These are phyloP conservation scores for Gastrolobium bilobum DNA, from an alignment of 306 rosid genomes.

Conservation along the genomic window DNA sequence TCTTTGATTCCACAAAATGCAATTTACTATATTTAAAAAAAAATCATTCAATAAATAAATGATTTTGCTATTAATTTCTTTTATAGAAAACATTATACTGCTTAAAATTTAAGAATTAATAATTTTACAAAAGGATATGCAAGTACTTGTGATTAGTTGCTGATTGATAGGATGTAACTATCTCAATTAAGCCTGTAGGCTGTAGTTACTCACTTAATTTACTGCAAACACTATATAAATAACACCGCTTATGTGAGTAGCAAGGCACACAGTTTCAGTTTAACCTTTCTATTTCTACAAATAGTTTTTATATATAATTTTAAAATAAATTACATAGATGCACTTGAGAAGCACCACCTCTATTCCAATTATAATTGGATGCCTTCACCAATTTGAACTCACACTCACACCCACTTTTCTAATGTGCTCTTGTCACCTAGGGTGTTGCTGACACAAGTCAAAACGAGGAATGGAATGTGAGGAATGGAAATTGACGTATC, in stretches of 20 bases:
- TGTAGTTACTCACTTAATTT: neutral
- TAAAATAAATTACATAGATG: conserved; percentile 20
- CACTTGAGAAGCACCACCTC: neutral
- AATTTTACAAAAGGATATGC: neutral
- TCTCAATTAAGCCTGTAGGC: neutral
- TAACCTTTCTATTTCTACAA: conserved; percentile 10
- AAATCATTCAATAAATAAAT: no score
- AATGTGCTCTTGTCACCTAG: neutral
- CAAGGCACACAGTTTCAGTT: neutral
- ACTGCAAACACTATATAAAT: conserved; percentile 3
- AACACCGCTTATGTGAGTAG: neutral
- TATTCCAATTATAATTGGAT: neutral
- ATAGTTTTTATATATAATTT: neutral
- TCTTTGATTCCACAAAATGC: conserved; percentile 10
- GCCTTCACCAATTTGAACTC: neutral
- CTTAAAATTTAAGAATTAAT: conserved; percentile 9
- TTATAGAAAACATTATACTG: conserved; percentile 11
- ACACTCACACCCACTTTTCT: neutral
- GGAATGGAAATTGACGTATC: conserved; percentile 4
- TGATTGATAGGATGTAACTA: neutral
- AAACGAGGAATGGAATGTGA: conserved; percentile 4
- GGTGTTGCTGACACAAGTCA: neutral
- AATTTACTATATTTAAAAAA: neutral
- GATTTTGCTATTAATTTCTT: neutral
- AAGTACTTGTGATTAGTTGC: neutral